A percentile compares a stretch with the other conserved stretches of the same genome.
These are phyloP conservation scores for Globisporangium iwayamae DNA, from an alignment of 352 stramenopile species.

Conservation along the genomic window DNA sequence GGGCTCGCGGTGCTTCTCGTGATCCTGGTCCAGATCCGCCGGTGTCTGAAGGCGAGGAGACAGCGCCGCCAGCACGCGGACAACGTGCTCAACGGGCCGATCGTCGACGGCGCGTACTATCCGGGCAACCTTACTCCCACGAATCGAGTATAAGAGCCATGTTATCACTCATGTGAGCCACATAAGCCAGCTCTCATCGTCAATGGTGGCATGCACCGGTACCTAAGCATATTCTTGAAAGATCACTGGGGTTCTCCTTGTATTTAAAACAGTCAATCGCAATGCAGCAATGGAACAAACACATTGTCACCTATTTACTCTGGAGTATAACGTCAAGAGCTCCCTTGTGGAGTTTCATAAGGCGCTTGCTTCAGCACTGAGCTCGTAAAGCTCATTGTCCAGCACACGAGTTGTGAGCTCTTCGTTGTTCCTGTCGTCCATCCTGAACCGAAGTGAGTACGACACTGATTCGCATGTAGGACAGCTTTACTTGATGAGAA, in stretches of 20 bases:
- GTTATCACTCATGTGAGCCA: neutral
- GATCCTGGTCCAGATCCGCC: constrained; percentile 12
- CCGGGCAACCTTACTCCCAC: constrained; percentile 14
- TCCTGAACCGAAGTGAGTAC: too few relatives aligned
- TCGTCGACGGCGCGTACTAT: constrained; percentile 8
- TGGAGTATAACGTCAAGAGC: too few relatives aligned
- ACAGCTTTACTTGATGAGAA: neutral
- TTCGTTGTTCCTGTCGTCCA: neutral
- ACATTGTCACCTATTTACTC: too few relatives aligned
- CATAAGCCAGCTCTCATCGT: neutral
- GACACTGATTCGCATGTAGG: neutral
- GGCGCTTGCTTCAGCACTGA: neutral
- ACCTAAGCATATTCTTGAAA: neutral
- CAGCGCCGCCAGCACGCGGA: neutral
- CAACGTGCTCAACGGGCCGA: neutral
- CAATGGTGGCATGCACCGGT: neutral
- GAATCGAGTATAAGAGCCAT: neutral
- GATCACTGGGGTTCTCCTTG: neutral
- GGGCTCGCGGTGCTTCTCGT: constrained; percentile 22
- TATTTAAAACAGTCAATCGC: neutral
- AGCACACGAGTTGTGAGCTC: neutral
- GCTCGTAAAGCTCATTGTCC: neutral
- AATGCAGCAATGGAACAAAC: too few relatives aligned
- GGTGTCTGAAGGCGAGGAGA: constrained; percentile 4
- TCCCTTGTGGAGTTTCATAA: neutral